These are phyloP conservation scores for Ogataea pignaliae DNA, from an alignment of 805 yeast genomes.

Conservation along the genomic window DNA sequence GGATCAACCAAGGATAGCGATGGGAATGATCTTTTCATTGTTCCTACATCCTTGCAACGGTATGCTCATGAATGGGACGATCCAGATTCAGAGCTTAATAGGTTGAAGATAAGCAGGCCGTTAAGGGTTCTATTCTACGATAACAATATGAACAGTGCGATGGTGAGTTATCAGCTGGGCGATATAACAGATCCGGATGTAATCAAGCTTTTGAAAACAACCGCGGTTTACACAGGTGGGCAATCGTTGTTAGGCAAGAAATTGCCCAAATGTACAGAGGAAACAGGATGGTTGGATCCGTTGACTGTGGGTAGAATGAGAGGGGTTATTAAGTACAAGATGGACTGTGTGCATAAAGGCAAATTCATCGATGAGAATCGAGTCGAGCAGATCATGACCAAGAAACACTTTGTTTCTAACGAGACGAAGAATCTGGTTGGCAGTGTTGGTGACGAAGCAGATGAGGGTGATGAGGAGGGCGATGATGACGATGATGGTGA, in stretches of 20 bases:
- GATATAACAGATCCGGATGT: conserved; percentile 70
- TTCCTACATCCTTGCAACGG: conserved; percentile 23
- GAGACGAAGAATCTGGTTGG: conserved; percentile 25
- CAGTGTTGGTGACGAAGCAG: conserved; percentile 35
- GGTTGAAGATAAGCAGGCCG: conserved; percentile 20
- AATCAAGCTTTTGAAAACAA: conserved; percentile 33
- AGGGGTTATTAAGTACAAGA: conserved; percentile 65
- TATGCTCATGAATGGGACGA: conserved; percentile 18
- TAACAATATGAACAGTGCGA: conserved; percentile 64
- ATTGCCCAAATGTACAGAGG: conserved; percentile 44
- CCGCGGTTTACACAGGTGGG: too few relatives aligned
- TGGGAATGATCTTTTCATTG: conserved; percentile 16
- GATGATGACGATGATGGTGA: conserved; percentile 20
- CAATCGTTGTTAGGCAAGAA: conserved; percentile 24
- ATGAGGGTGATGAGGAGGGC: conserved; percentile 24
- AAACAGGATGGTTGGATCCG: conserved; percentile 78
- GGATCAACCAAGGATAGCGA: conserved; percentile 9
- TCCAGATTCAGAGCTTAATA: conserved; percentile 18
- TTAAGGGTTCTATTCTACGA: conserved; percentile 59
- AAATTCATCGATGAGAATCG: conserved; percentile 39
- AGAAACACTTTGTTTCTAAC: conserved; percentile 28
- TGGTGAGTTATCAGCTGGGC: conserved; percentile 73
- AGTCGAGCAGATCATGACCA: conserved; percentile 39
- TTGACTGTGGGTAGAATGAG: conserved; percentile 61
- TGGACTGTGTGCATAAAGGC: conserved; percentile 55